Evolutionary conservation across 495 filamentous ascomycete species (phyloP).

Genomic region (Aspergillus leporis): DNA sequence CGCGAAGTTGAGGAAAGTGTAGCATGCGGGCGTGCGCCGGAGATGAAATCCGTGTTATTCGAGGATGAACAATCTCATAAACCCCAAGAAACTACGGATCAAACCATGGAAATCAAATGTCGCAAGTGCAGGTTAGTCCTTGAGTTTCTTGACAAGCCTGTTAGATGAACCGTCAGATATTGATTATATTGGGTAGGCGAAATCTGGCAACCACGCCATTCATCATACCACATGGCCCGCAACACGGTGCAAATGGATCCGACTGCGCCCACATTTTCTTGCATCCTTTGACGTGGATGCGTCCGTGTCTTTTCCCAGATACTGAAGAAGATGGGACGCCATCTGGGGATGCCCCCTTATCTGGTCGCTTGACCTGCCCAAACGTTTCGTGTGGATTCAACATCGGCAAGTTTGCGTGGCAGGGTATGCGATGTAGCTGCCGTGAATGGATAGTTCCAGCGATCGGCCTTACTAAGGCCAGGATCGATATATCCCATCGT

Average conservation of each 20-base stretch:
- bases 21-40: conserved; percentile 69
- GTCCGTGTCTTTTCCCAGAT: conserved; percentile 59
- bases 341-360: conserved; percentile 62
- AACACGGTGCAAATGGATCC: conserved; percentile 23
- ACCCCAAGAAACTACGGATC: conserved; percentile 22
- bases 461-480: conserved; percentile 77
- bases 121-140: conserved; percentile 61
- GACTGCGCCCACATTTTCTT: conserved; percentile 84
- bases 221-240: conserved; percentile 54
- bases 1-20: conserved; percentile 73
- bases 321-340: conserved; percentile 13
- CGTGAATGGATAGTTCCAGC: conserved; percentile 89
- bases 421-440: conserved; percentile 91
- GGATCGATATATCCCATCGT: conserved; percentile 63
- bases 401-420: conserved; percentile 93
- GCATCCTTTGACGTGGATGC: conserved; percentile 94
- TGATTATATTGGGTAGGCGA: conserved; percentile 42
- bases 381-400: conserved; percentile 71
- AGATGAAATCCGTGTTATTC: conserved; percentile 73
- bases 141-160: not conserved
- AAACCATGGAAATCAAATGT: conserved; percentile 54
- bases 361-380: conserved; percentile 82
- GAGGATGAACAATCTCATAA: conserved; percentile 66
- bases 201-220: conserved; percentile 64
- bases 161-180: not conserved